Conservation (phyloP, 345 rosid species). For the Rhizophora mangle region DNA sequence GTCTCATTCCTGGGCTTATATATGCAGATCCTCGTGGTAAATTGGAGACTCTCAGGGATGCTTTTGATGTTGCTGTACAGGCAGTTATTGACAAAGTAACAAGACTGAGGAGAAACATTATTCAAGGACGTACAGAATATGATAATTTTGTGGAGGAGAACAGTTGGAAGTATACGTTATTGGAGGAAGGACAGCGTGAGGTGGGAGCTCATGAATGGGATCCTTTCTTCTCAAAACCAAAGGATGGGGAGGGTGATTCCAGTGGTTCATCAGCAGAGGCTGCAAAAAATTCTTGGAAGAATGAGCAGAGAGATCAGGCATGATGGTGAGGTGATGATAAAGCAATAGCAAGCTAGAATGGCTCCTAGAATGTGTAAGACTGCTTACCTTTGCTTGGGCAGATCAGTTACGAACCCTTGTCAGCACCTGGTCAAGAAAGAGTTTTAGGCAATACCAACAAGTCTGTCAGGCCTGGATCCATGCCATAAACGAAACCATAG, state of each 20-base stretch:
- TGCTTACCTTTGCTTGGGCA: not conserved
- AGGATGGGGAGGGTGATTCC: slow-evolving; percentile 43
- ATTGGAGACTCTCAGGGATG: slow-evolving; percentile 59
- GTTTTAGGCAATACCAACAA: slow-evolving; percentile 14
- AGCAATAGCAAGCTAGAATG: slow-evolving; percentile 7
- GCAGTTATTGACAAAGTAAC: slow-evolving; percentile 77
- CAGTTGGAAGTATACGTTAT: slow-evolving; percentile 80
- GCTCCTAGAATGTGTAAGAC: not conserved
- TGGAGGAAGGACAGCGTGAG: slow-evolving; percentile 76
- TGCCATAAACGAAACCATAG: slow-evolving; percentile 16
- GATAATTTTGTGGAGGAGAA: slow-evolving; percentile 85
- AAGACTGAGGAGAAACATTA: slow-evolving; percentile 70
- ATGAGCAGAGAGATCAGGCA: slow-evolving; percentile 64
- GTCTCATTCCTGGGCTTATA: slow-evolving; percentile 63
- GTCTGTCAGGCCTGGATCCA: slow-evolving; percentile 11
- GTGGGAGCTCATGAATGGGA: slow-evolving; percentile 89
- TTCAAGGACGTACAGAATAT: slow-evolving; percentile 65
- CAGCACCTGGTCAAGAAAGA: slow-evolving; percentile 8
- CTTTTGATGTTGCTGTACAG: slow-evolving; percentile 79
- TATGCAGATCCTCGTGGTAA: slow-evolving; percentile 78
- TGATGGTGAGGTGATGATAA: slow-evolving; percentile 15
- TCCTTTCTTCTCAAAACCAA: slow-evolving; percentile 89
- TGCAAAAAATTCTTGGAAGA: slow-evolving; percentile 84
- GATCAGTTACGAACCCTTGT: not conserved
- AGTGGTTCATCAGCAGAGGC: slow-evolving; percentile 59